A percentile compares a stretch with the other conserved stretches of the same genome.
Evolutionary conservation across 2,329 filamentous ascomycete genomes (phyloP).

Genomic region (Cercospora beticola): DNA sequence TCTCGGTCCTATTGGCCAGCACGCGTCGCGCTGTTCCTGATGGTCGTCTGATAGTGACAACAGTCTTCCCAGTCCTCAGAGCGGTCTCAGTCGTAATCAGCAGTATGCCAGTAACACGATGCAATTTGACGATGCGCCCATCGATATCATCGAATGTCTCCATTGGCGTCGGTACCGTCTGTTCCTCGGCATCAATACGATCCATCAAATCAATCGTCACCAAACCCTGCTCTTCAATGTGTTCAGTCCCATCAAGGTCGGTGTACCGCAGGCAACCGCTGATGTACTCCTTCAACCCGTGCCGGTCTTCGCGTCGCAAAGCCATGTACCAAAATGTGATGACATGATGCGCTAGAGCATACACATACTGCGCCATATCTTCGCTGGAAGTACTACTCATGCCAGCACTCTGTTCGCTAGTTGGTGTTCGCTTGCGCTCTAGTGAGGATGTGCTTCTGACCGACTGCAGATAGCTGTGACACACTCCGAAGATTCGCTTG

Average conservation of each 20-base stretch:
- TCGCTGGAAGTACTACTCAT: conserved; percentile 33
- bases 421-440: conserved; percentile 30
- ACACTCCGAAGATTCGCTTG: conserved; percentile 91
- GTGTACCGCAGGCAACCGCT: conserved; percentile 77
- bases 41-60: conserved; percentile 36
- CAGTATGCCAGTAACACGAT: conserved; percentile 72
- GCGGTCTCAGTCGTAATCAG: conserved; percentile 74
- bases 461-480: conserved; percentile 88
- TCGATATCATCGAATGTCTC: conserved; percentile 63
- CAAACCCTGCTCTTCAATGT: conserved; percentile 85
- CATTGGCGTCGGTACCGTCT: conserved; percentile 62
- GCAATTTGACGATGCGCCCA: conserved; percentile 64
- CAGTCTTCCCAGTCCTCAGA: conserved; percentile 38
- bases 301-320: conserved; percentile 77
- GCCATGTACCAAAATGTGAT: conserved; percentile 97
- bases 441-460: conserved; percentile 56
- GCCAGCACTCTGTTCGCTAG: conserved; percentile 30
- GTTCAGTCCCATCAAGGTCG: conserved; percentile 71
- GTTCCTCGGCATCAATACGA: conserved; percentile 48
- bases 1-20: conserved; percentile 22
- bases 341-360: conserved; percentile 89
- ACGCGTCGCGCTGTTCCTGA: conserved; percentile 32
- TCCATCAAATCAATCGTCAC: conserved; percentile 80
- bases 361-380: conserved; percentile 65
- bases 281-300: conserved; percentile 85